Evolutionary conservation across 768 basidiomycete genomes (phyloP), one percentile per base, ranked within the genome.

Genomic region (Suillus brevipes): DNA sequence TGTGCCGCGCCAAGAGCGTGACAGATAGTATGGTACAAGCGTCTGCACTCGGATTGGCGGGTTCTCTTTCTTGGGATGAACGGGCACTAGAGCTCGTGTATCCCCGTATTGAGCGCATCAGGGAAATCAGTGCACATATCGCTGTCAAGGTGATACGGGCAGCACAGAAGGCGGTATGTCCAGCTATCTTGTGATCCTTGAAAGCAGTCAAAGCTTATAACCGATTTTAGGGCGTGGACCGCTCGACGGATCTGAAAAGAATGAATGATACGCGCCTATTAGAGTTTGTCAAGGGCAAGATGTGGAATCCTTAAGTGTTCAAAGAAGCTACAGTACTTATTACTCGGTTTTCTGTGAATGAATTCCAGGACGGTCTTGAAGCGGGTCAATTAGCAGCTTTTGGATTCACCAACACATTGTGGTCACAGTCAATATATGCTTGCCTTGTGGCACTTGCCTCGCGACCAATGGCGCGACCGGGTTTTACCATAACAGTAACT

Each of bases 11-110:
- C 23, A 80, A 82, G 1, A 79, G 80, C 37, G 89, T 97, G 53
- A 92, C 93, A 3, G 91, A 95, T 73, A 82, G 81, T 67, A 95
- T 98, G 92, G 90, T 97, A 31, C 94, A 97, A 74, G 90, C 93
- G 6, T 85, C 91, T 14, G 90, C 94, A 4, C 82, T 92, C 36
- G 93, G 92, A 8, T 83, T 97, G 47, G 89, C 92, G 5, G 78
- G 88, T 64, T 86, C 91, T 5, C 82, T 96, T 49, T 93, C 85
- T 2, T 68, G 74, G 14, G 89, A 91, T 42, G 96, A 97, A 77
- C 82, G 78, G 49, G 81, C 79, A 3, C 70, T 78, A 49, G 90
- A 85, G 52, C 82, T 95, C 56, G 75, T 98, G 9, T 97, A 97
- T 77, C 95, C 96, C 53, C 86, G 87, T 57, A 82, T 97, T 64